Evolutionary conservation across 2,329 filamentous ascomycete species (phyloP).

Genomic region (Pezicula radicicola): DNA sequence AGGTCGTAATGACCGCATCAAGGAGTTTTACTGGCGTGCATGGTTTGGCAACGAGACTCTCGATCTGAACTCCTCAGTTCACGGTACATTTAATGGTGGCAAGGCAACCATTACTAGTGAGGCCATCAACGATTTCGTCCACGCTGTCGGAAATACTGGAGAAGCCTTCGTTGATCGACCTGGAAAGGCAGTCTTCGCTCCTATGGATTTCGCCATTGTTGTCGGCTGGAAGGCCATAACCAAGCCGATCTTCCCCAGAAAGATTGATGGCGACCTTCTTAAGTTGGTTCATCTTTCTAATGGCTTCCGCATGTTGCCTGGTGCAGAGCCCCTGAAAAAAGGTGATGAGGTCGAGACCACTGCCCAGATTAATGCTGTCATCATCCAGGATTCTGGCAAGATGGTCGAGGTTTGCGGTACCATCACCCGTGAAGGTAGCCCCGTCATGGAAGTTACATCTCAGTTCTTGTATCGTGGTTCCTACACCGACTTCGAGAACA

Average conservation of each 20-base stretch:
- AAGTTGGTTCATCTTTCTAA: constrained; percentile 97
- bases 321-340: constrained; percentile 91
- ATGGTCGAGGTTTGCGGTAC: constrained; percentile 99
- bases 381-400: constrained; percentile 98
- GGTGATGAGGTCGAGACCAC: constrained; percentile 90
- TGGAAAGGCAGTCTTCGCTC: constrained; percentile 89
- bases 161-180: constrained; percentile 96
- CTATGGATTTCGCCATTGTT: constrained; percentile 99
- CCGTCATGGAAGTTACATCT: constrained; percentile 97
- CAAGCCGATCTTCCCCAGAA: constrained; percentile 96
- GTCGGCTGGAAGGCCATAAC: constrained; percentile 99
- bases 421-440: constrained; percentile 75
- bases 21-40: constrained; percentile 97
- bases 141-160: constrained; percentile 95
- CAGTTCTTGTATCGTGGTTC: constrained; percentile 95
- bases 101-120: constrained; percentile 83
- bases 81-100: constrained; percentile 86
- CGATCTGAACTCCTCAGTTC: constrained; percentile 81
- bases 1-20: constrained; percentile 93
- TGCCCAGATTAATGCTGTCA: constrained; percentile 93
- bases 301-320: constrained; percentile 96
- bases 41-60: constrained; percentile 91
- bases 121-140: constrained; percentile 97
- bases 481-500: constrained; percentile 95
- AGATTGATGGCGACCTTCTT: constrained; percentile 91